phyloP scores from a whole-genome alignment of 1,284 basidiomycete species.

The Caloboletus inedulis region DNA sequence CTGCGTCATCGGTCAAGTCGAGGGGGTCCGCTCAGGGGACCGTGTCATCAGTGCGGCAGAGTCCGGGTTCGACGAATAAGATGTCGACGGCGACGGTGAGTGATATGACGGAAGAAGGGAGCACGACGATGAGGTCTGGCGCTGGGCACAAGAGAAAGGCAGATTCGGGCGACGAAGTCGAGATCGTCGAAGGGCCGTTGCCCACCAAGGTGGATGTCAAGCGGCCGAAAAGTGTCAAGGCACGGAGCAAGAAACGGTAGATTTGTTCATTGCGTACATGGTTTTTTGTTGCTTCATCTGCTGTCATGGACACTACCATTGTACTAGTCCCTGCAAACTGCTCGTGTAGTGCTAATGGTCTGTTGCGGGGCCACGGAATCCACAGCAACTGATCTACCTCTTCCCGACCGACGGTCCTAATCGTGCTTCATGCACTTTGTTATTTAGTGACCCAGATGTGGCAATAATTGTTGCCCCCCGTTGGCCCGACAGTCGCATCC shows the following conservation, averaged over 20 bases:
- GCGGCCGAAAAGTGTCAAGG: slow-evolving; percentile 35
- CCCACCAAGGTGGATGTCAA: slow-evolving; percentile 35
- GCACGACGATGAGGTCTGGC: slow-evolving; percentile 15
- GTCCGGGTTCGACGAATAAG: slow-evolving; percentile 39
- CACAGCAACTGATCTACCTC: no score
- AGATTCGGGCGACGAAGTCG: slow-evolving; percentile 51
- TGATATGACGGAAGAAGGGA: slow-evolving; percentile 45
- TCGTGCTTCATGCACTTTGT: no score
- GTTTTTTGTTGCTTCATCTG: background rate
- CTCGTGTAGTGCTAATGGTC: no score
- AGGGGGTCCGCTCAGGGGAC: slow-evolving; percentile 45
- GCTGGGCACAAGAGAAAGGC: slow-evolving; percentile 46
- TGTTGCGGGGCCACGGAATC: no score
- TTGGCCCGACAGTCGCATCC: no score
- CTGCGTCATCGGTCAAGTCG: slow-evolving; percentile 47
- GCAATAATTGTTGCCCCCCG: no score
- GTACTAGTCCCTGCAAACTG: background rate
- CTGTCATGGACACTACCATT: background rate
- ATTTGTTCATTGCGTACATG: no score
- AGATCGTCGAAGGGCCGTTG: slow-evolving; percentile 49
- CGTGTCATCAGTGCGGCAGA: slow-evolving; percentile 39
- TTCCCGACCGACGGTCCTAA: no score
- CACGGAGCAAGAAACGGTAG: slow-evolving; percentile 36
- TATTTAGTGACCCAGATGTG: no score
- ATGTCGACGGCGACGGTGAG: slow-evolving; percentile 39